Conservation (phyloP, 768 basidiomycete genomes). For the Mycena vulgaris region DNA sequence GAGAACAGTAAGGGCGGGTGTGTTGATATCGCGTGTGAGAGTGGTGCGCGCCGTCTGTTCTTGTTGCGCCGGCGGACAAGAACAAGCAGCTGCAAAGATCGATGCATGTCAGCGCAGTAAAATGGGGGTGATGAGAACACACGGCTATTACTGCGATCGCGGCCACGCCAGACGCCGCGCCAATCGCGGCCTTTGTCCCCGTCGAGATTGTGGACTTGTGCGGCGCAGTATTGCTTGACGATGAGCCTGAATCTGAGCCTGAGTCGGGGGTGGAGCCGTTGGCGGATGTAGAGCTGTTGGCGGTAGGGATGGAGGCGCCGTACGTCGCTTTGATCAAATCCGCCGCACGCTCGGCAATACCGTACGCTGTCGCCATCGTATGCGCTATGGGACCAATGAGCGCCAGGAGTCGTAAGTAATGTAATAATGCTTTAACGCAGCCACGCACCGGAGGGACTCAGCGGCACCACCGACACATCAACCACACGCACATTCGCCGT, state of each 20-base stretch:
- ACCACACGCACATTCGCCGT: slow-evolving; percentile 59
- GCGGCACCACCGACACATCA: slow-evolving; percentile 42
- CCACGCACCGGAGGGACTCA: slow-evolving; percentile 16
- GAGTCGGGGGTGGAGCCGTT: no score
- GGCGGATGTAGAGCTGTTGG: no score
- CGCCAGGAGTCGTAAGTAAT: no score
- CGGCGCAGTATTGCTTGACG: not conserved
- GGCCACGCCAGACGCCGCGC: slow-evolving; percentile 16
- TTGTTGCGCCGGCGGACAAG: slow-evolving; percentile 28
- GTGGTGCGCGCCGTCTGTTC: no score
- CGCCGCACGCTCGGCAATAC: slow-evolving; percentile 41
- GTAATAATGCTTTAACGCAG: no score
- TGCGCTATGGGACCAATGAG: slow-evolving; percentile 14
- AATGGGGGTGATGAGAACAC: no score
- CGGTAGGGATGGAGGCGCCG: not conserved
- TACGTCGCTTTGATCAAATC: slow-evolving; percentile 35
- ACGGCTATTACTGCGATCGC: slow-evolving; percentile 23
- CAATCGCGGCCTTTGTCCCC: slow-evolving; percentile 31
- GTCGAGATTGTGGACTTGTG: slow-evolving; percentile 26
- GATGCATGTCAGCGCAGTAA: no score
- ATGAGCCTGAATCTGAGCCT: no score
- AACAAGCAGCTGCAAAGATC: no score
- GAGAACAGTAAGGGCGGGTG: no score
- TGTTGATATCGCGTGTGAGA: no score
- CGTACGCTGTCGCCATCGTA: slow-evolving; percentile 41